Evolutionary conservation across 768 basidiomycete genomes (phyloP).

Genomic region (Lyophyllum atratum): DNA sequence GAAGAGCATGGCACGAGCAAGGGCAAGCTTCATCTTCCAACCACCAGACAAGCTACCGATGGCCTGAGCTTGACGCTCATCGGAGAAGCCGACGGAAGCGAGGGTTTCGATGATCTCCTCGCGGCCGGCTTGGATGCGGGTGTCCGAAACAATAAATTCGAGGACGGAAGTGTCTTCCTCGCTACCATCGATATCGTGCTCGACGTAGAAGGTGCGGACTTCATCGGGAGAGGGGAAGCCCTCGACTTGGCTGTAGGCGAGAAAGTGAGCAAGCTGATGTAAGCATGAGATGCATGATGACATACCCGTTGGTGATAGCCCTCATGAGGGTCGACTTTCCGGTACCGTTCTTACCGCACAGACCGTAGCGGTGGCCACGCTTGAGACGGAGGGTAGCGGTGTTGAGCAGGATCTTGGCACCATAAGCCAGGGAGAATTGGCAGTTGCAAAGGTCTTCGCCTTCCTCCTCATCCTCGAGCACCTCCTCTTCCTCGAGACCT

Average conservation of each 20-base stretch:
- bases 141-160: conserved; percentile 84
- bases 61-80: conserved; percentile 79
- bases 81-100: conserved; percentile 88
- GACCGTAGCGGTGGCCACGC: conserved; percentile 98
- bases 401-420: conserved; percentile 98
- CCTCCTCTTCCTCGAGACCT: conserved; percentile 66
- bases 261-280: conserved; percentile 30
- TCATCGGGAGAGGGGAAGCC: conserved; percentile 97
- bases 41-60: conserved; percentile 95
- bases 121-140: conserved; percentile 71
- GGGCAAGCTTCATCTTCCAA: conserved; percentile 99
- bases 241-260: conserved; percentile 74
- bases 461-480: conserved; percentile 89
- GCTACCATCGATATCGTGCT: conserved; percentile 97
- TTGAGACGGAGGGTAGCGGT: conserved; percentile 96
- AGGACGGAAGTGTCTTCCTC: conserved; percentile 91
- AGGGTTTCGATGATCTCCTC: conserved; percentile 81
- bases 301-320: conserved; percentile 83
- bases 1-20: conserved; percentile 97
- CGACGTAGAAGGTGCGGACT: conserved; percentile 99
- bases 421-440: conserved; percentile 98
- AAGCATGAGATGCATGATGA: neutral
- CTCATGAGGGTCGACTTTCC: conserved; percentile 96
- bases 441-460: conserved; percentile 99
- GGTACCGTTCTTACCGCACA: conserved; percentile 98